These are phyloP conservation scores for Lachancea cidri DNA, from an alignment of 805 yeast species.

Conservation along the genomic window DNA sequence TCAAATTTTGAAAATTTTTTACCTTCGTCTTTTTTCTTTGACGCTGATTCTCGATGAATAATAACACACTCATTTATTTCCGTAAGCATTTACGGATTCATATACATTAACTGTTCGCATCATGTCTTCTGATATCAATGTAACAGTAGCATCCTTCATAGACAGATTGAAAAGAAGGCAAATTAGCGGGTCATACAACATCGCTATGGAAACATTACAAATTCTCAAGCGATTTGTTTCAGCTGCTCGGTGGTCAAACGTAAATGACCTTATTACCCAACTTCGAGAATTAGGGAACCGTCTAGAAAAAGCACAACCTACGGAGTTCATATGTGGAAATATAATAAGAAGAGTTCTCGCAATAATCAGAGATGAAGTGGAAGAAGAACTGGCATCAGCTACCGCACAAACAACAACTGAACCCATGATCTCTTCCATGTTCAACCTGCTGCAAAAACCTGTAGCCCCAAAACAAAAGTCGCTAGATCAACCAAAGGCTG, in stretches of 20 bases:
- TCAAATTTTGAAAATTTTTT: background rate
- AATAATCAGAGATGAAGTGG: constrained; percentile 79
- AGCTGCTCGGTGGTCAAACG: constrained; percentile 79
- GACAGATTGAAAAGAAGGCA: constrained; percentile 78
- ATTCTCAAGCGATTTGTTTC: constrained; percentile 83
- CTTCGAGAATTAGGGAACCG: constrained; percentile 69
- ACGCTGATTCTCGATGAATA: background rate
- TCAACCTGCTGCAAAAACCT: constrained; percentile 66
- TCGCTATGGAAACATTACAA: constrained; percentile 85
- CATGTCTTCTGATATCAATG: constrained; percentile 32
- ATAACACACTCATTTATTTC: background rate
- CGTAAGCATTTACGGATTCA: too few species aligned
- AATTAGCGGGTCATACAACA: constrained; percentile 69
- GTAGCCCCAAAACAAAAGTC: constrained; percentile 20
- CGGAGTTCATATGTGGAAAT: constrained; percentile 85
- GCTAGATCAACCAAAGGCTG: constrained; percentile 37
- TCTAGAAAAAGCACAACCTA: constrained; percentile 76
- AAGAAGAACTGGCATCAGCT: constrained; percentile 35
- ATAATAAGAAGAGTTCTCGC: constrained; percentile 86
- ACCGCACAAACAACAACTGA: constrained; percentile 24
- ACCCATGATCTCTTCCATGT: constrained; percentile 78
- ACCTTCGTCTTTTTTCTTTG: background rate
- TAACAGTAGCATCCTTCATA: constrained; percentile 40
- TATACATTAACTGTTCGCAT: background rate
- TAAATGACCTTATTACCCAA: constrained; percentile 64